phyloP scores from a whole-genome alignment of 1,139 yeast species.

The Scheffersomyces segobiensis region DNA sequence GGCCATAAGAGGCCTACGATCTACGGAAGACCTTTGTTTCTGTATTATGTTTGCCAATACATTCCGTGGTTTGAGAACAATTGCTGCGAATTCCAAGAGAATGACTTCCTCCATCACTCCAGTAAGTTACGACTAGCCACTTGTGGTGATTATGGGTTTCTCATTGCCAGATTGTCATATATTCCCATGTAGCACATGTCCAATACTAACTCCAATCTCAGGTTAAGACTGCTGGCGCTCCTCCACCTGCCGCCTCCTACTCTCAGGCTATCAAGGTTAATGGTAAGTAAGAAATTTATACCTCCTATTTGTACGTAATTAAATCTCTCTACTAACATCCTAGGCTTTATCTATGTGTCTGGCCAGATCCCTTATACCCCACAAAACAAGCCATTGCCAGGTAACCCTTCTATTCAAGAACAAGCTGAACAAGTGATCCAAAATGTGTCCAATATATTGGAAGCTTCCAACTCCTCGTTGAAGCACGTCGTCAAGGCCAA shows the following conservation, averaged over 20 bases:
- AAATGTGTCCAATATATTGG: conserved; percentile 73
- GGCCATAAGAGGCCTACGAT: not conserved
- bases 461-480: conserved; percentile 80
- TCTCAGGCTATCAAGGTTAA: conserved; percentile 91
- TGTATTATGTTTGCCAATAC: not conserved
- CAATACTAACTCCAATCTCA: conserved; percentile 29
- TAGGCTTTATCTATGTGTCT: conserved; percentile 82
- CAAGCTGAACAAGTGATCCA: conserved; percentile 84
- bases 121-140: conserved; percentile 11
- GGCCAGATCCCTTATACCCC: conserved; percentile 94
- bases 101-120: conserved; percentile 19
- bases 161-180: too few relatives aligned
- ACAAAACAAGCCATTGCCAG: conserved; percentile 77
- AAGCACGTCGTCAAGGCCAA: conserved; percentile 83
- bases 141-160: not conserved
- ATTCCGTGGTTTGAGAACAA: conserved; percentile 10
- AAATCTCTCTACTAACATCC: conserved; percentile 21
- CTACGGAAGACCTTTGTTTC: not conserved
- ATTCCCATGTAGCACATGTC: too few relatives aligned
- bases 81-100: conserved; percentile 10
- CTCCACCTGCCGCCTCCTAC: conserved; percentile 95
- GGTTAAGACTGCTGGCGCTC: conserved; percentile 75
- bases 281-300: conserved; percentile 42
- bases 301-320: not conserved
- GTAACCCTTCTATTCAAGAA: conserved; percentile 62